Conservation (phyloP, 2,329 filamentous ascomycete genomes). For the Peltaster fructicola region DNA sequence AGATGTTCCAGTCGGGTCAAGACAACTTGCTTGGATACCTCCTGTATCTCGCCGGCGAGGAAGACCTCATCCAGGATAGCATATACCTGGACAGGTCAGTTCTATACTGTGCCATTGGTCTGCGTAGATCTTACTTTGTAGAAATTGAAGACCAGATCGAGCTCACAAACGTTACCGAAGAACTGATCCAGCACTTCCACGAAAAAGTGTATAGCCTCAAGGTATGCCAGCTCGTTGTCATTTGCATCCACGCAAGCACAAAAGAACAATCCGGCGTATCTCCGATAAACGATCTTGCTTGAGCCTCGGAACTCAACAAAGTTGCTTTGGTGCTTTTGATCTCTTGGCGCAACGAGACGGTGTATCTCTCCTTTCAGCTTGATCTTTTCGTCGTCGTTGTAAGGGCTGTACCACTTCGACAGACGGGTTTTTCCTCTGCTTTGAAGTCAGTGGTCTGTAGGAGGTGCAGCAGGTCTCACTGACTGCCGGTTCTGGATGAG, state of each 20-base stretch:
- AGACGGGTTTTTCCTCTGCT: constrained; percentile 88
- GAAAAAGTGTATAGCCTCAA: constrained; percentile 98
- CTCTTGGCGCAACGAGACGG: constrained; percentile 88
- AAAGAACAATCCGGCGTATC: constrained; percentile 96
- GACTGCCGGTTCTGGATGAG: constrained; percentile 86
- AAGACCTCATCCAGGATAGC: constrained; percentile 98
- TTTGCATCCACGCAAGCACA: constrained; percentile 98
- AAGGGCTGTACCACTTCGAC: constrained; percentile 97
- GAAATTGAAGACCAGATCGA: constrained; percentile 68
- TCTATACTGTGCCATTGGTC: not conserved
- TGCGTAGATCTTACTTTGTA: constrained; percentile 37
- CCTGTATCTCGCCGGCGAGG: constrained; percentile 90
- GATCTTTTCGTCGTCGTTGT: constrained; percentile 97
- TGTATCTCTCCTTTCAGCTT: constrained; percentile 99
- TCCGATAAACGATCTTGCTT: constrained; percentile 88
- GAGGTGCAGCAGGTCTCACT: constrained; percentile 32
- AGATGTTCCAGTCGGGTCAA: constrained; percentile 84
- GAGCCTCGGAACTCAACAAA: constrained; percentile 87
- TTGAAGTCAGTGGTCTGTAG: constrained; percentile 3
- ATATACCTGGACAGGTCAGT: constrained; percentile 47
- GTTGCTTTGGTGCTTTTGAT: constrained; percentile 99
- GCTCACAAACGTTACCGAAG: constrained; percentile 96
- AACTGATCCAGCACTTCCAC: constrained; percentile 97
- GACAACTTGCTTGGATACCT: constrained; percentile 97
- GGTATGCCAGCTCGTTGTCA: constrained; percentile 91